phyloP scores from a whole-genome alignment of 108 stramenopile genomes.

The Skeletonema marinoi region DNA sequence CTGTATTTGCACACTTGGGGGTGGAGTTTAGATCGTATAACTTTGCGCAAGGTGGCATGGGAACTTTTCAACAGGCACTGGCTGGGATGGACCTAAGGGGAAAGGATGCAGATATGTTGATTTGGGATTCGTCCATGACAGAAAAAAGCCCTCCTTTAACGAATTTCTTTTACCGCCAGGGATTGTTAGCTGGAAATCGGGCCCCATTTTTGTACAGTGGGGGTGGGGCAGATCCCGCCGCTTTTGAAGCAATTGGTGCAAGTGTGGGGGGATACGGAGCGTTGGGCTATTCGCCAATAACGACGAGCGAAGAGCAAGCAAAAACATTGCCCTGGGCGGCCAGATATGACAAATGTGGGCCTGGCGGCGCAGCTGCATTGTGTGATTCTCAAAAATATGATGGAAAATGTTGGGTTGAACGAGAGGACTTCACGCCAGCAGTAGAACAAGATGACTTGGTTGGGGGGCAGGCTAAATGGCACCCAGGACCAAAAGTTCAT shows the following conservation, averaged over 20 bases:
- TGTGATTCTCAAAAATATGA: slow-evolving; percentile 40
- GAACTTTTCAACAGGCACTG: slow-evolving; percentile 45
- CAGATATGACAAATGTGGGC: slow-evolving; percentile 32
- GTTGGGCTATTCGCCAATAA: slow-evolving; percentile 31
- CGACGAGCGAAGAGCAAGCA: slow-evolving; percentile 35
- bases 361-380: background rate
- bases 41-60: slow-evolving; percentile 53
- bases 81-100: slow-evolving; percentile 45
- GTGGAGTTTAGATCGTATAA: slow-evolving; percentile 48
- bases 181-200: slow-evolving; percentile 49
- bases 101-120: slow-evolving; percentile 43
- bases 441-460: slow-evolving; percentile 13
- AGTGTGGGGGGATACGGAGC: slow-evolving; percentile 10
- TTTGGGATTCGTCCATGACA: slow-evolving; percentile 51
- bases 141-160: slow-evolving; percentile 4
- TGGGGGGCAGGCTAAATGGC: slow-evolving; percentile 39
- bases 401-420: slow-evolving; percentile 52
- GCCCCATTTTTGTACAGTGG: slow-evolving; percentile 39
- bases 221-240: background rate
- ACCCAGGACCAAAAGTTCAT: slow-evolving; percentile 46
- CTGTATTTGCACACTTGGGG: slow-evolving; percentile 54
- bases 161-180: slow-evolving; percentile 53
- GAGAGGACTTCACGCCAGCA: slow-evolving; percentile 35
- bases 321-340: slow-evolving; percentile 41
- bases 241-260: slow-evolving; percentile 15